Percentiles rank a stretch among this genome's conserved stretches.
Evolutionary conservation across 2,329 filamentous ascomycete genomes (phyloP).

Genomic region (Aspergillus piperis): DNA sequence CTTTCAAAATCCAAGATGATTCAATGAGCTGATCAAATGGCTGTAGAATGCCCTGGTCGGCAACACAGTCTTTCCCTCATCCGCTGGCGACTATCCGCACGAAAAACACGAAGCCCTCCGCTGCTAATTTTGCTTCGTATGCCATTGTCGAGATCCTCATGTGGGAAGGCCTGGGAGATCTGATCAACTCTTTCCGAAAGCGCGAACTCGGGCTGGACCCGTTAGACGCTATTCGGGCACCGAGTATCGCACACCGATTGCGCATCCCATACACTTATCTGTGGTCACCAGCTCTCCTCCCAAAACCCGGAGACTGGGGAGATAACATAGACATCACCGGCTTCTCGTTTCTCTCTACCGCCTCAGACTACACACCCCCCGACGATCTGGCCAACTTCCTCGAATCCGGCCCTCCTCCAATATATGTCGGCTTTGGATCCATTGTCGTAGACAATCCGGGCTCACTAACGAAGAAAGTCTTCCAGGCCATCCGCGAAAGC

Average conservation of each 20-base stretch:
- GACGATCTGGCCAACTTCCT: conserved; percentile 68
- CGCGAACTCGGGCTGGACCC: conserved; percentile 73
- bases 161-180: conserved; percentile 87
- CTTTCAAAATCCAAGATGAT: background rate
- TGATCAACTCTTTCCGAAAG: conserved; percentile 84
- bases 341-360: conserved; percentile 73
- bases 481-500: conserved; percentile 66
- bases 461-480: conserved; percentile 69
- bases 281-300: conserved; percentile 81
- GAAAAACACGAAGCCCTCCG: conserved; percentile 71
- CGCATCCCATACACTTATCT: conserved; percentile 86
- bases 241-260: conserved; percentile 73
- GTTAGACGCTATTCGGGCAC: conserved; percentile 78
- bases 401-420: conserved; percentile 66
- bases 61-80: conserved; percentile 82
- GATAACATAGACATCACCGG: conserved; percentile 71
- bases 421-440: conserved; percentile 82
- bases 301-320: conserved; percentile 76
- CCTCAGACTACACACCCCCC: conserved; percentile 66
- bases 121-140: conserved; percentile 82
- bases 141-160: conserved; percentile 87
- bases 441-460: conserved; percentile 79
- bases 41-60: conserved; percentile 79
- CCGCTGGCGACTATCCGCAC: conserved; percentile 80
- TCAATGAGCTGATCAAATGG: background rate